Conservation (phyloP, 495 filamentous ascomycete species). For the Astrocystis sublimbata region DNA sequence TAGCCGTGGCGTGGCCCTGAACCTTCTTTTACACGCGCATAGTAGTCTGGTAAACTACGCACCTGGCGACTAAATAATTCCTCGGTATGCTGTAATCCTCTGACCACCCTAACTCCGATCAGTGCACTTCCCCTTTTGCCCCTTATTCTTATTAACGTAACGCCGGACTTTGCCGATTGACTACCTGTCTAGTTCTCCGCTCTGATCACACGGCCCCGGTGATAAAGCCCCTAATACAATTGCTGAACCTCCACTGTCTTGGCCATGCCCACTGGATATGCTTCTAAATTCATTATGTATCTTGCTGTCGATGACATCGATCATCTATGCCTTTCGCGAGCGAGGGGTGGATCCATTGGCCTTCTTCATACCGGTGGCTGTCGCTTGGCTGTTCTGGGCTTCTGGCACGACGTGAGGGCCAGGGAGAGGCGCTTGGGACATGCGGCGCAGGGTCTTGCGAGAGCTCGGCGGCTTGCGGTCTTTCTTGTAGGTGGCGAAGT, state of each 20-base stretch:
- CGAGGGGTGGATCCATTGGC: slow-evolving; percentile 53
- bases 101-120: slow-evolving; percentile 18
- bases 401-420: slow-evolving; percentile 46
- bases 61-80: slow-evolving; percentile 12
- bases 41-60: slow-evolving; percentile 10
- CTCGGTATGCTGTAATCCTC: slow-evolving; percentile 19
- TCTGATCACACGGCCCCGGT: slow-evolving; percentile 26
- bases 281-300: slow-evolving; percentile 11
- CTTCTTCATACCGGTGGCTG: slow-evolving; percentile 45
- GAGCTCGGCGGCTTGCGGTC: slow-evolving; percentile 61
- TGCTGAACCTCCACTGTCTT: slow-evolving; percentile 18
- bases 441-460: slow-evolving; percentile 57
- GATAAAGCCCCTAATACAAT: slow-evolving; percentile 36
- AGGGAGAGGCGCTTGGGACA: slow-evolving; percentile 56
- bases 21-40: slow-evolving; percentile 6
- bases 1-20: slow-evolving; percentile 1
- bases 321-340: slow-evolving; percentile 59
- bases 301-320: slow-evolving; percentile 10
- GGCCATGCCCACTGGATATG: slow-evolving; percentile 7
- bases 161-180: slow-evolving; percentile 10
- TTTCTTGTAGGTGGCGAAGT: slow-evolving; percentile 96
- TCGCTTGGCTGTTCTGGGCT: slow-evolving; percentile 41
- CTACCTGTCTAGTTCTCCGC: slow-evolving; percentile 4
- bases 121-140: slow-evolving; percentile 14
- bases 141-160: slow-evolving; percentile 21